A percentile compares a stretch with the other conserved stretches of the same genome.
phyloP scores from a whole-genome alignment of 1,284 basidiomycete species.

The Anthracocystis setariae region DNA sequence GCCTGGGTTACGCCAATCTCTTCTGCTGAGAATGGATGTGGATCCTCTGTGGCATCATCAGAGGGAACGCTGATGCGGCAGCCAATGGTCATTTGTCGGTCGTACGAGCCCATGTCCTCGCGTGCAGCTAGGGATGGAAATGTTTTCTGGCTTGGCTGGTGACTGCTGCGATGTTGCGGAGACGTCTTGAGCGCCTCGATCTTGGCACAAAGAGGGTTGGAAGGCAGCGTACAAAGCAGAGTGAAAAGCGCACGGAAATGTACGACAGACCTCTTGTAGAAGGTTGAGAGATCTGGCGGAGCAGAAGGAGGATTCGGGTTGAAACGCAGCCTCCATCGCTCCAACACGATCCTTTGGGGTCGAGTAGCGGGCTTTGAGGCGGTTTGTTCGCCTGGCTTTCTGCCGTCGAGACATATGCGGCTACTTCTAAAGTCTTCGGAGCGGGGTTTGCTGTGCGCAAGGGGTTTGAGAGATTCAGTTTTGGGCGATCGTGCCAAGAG shows the following conservation, averaged over 20 bases:
- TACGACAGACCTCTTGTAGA: slow-evolving; percentile 67
- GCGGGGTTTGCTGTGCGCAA: background rate
- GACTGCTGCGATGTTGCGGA: slow-evolving; percentile 2
- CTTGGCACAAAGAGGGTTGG: slow-evolving; percentile 51
- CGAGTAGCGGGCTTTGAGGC: background rate
- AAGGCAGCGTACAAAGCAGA: slow-evolving; percentile 57
- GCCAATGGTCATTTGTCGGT: slow-evolving; percentile 48
- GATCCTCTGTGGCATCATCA: background rate
- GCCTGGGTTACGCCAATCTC: slow-evolving; percentile 14
- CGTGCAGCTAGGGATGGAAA: slow-evolving; percentile 26
- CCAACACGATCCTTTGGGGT: slow-evolving; percentile 43
- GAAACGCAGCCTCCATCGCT: slow-evolving; percentile 50
- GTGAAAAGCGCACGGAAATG: slow-evolving; percentile 66
- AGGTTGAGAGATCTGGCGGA: slow-evolving; percentile 58
- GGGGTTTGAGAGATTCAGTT: background rate
- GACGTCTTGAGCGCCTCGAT: slow-evolving; percentile 27
- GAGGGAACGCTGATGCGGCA: slow-evolving; percentile 47
- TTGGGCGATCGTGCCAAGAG: slow-evolving; percentile 5
- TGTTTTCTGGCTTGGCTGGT: background rate
- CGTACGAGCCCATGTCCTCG: slow-evolving; percentile 19
- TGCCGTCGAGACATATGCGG: slow-evolving; percentile 26
- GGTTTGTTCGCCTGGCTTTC: slow-evolving; percentile 1
- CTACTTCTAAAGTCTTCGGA: background rate
- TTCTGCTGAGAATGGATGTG: background rate
- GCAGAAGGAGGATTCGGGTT: slow-evolving; percentile 13